phyloP scores from a whole-genome alignment of 1,139 yeast genomes.

The Magnusiomyces suaveolens region DNA sequence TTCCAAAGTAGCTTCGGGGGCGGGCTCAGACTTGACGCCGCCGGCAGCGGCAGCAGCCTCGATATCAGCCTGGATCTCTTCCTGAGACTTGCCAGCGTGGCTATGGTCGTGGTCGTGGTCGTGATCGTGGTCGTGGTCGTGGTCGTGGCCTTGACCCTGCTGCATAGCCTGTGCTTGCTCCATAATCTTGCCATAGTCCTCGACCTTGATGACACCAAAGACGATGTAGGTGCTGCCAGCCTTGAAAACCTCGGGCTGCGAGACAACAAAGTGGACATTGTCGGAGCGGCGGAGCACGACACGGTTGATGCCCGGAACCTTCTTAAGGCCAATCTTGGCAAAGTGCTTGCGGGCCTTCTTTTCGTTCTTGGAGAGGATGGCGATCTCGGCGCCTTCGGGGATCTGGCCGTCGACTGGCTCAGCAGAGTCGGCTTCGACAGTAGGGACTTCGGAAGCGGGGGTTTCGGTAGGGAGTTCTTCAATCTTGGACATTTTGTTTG shows the following conservation, averaged over 20 bases:
- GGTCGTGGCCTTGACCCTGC: background rate
- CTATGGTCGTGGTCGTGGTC: no score
- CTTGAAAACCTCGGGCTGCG: constrained; percentile 90
- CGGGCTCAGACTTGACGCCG: constrained; percentile 24
- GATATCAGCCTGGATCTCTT: constrained; percentile 71
- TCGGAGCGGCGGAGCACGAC: constrained; percentile 85
- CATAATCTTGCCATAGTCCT: constrained; percentile 12
- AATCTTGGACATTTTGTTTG: constrained; percentile 5
- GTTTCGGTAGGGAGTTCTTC: constrained; percentile 11
- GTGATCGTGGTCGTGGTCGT: no score
- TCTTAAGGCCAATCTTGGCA: constrained; percentile 83
- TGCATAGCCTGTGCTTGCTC: constrained; percentile 3
- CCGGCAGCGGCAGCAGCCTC: constrained; percentile 61
- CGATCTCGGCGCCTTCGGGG: constrained; percentile 83
- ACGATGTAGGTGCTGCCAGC: constrained; percentile 74
- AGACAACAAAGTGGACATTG: constrained; percentile 84
- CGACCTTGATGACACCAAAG: constrained; percentile 88
- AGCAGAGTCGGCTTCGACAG: no score
- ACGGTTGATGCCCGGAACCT: constrained; percentile 85
- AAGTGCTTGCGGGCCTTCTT: constrained; percentile 92
- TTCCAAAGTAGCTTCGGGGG: constrained; percentile 49
- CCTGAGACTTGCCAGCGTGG: constrained; percentile 30
- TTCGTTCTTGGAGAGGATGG: constrained; percentile 81
- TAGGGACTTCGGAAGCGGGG: constrained; percentile 7
- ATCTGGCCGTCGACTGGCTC: constrained; percentile 33